These are phyloP conservation scores for Artemisia annua DNA, from an alignment of 129 eudicot species.

Conservation along the genomic window DNA sequence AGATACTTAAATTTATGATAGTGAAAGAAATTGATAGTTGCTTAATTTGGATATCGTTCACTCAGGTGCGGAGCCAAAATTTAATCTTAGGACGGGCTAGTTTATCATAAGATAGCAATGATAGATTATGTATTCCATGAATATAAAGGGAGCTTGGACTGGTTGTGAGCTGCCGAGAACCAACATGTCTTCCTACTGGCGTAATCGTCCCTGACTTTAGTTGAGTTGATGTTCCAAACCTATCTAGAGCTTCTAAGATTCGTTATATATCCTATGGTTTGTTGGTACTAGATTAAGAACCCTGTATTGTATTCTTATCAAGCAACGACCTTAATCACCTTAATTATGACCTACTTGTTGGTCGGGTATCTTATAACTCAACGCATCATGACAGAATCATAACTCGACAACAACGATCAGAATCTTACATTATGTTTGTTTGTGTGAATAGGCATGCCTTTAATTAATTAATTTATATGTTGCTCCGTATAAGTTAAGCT, in stretches of 20 bases:
- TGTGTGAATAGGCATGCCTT: slow-evolving; percentile 13
- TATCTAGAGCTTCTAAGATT: not conserved
- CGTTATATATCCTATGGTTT: not conserved
- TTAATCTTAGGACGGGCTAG: no score
- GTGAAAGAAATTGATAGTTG: no score
- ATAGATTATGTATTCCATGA: no score
- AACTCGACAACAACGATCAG: slow-evolving; percentile 15
- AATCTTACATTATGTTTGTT: slow-evolving; percentile 28
- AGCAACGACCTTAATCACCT: not conserved
- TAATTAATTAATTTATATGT: slow-evolving; percentile 8
- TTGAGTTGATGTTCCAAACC: not conserved
- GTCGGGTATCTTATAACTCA: not conserved
- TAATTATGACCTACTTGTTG: slow-evolving; percentile 4
- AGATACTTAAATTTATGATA: no score
- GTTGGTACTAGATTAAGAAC: not conserved
- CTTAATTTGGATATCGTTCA: no score
- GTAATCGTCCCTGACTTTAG: no score
- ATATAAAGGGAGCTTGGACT: no score
- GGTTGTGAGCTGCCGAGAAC: no score
- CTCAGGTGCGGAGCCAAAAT: no score
- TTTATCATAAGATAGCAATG: no score
- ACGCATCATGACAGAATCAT: not conserved
- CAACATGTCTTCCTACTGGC: no score
- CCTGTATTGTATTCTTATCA: not conserved
- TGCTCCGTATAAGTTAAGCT: slow-evolving; percentile 8